Conservation (phyloP, 2,329 filamentous ascomycete species). For the Aureobasidium sp. region DNA sequence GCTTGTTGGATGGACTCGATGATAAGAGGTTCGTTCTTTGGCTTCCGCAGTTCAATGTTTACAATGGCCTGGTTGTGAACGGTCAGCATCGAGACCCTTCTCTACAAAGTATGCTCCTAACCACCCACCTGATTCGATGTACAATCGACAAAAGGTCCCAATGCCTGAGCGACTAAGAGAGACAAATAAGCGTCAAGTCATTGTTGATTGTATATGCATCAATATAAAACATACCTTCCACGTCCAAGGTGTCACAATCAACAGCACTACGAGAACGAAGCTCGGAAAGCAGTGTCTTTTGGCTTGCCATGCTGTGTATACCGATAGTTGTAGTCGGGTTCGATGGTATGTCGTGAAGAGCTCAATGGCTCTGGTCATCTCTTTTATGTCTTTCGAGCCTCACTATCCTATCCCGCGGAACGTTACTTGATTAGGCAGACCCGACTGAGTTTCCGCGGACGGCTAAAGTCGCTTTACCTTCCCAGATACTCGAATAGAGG, state of each 20-base stretch:
- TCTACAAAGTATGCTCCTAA: neutral
- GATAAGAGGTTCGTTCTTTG: constrained; percentile 10
- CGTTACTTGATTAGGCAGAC: neutral
- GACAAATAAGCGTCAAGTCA: neutral
- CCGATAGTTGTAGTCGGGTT: neutral
- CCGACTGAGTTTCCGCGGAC: neutral
- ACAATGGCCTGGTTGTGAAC: constrained; percentile 12
- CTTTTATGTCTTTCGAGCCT: neutral
- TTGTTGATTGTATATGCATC: neutral
- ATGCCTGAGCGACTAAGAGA: constrained; percentile 8
- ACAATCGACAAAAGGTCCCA: constrained; percentile 15
- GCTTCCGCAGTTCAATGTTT: constrained; percentile 8
- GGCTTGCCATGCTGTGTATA: neutral
- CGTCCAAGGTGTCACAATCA: constrained; percentile 15
- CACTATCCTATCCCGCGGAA: neutral
- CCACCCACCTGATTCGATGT: constrained; percentile 14
- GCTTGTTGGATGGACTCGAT: constrained; percentile 10
- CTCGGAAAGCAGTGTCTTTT: constrained; percentile 10
- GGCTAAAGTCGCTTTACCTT: neutral
- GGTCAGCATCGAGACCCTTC: neutral
- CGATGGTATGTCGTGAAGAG: neutral
- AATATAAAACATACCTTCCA: neutral
- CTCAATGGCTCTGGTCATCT: neutral
- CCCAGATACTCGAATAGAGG: neutral
- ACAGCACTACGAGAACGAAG: constrained; percentile 10